A percentile compares a stretch with the other conserved stretches of the same genome.
Conservation (phyloP, 2,329 filamentous ascomycete genomes). For the Dactylellina parvicollis region DNA sequence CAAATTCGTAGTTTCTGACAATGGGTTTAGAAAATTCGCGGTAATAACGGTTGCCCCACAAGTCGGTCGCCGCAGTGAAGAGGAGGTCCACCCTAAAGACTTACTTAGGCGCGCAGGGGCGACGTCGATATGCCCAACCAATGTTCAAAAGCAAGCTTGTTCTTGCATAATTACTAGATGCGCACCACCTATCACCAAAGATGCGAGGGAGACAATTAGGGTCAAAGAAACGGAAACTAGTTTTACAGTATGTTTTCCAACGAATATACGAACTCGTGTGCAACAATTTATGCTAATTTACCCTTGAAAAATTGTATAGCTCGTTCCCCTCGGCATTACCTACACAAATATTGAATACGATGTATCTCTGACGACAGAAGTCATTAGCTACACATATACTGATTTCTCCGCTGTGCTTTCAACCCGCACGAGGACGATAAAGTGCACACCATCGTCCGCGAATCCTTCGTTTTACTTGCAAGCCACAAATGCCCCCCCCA, state of each 20-base stretch:
- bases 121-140: constrained; percentile 39
- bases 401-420: not conserved
- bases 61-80: not conserved
- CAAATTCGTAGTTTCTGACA: not conserved
- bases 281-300: not conserved
- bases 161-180: constrained; percentile 24
- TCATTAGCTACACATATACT: constrained; percentile 5
- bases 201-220: constrained; percentile 19
- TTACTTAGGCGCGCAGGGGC: constrained; percentile 16
- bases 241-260: constrained; percentile 8
- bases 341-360: constrained; percentile 37
- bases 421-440: constrained; percentile 30
- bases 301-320: not conserved
- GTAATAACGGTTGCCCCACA: constrained; percentile 14
- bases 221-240: not conserved
- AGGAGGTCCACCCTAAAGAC: not conserved
- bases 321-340: constrained; percentile 5
- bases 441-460: constrained; percentile 23
- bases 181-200: constrained; percentile 9
- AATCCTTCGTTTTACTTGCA: constrained; percentile 34
- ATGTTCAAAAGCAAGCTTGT: constrained; percentile 31
- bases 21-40: constrained; percentile 13
- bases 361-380: not conserved
- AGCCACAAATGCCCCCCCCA: constrained; percentile 20
- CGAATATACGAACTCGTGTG: not conserved